phyloP scores from a whole-genome alignment of 345 rosid genomes.

The Eucalyptus curtisii region DNA sequence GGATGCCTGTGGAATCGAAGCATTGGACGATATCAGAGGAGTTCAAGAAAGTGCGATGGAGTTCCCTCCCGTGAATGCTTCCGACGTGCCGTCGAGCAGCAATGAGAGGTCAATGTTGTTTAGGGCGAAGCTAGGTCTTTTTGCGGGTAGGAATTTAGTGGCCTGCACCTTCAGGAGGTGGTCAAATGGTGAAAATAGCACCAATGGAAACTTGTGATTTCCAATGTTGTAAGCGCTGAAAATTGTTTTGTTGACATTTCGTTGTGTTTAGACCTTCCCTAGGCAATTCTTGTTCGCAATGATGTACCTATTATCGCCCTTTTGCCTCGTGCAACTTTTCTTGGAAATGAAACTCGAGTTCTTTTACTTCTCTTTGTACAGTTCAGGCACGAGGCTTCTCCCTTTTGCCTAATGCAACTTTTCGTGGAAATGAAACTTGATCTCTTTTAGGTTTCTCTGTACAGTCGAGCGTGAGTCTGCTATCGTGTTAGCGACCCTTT shows the following conservation, averaged over 20 bases:
- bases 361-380: neutral
- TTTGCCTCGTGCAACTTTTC: neutral
- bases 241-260: neutral
- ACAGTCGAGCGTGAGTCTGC: neutral
- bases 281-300: neutral
- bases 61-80: neutral
- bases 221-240: neutral
- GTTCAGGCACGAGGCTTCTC: neutral
- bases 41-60: constrained; percentile 31
- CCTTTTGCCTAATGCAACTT: neutral
- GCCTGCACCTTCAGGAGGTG: constrained; percentile 48
- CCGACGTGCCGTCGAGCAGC: constrained; percentile 18
- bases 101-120: constrained; percentile 39
- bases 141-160: constrained; percentile 39
- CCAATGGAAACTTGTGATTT: constrained; percentile 13
- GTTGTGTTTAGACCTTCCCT: neutral
- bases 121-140: constrained; percentile 43
- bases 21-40: constrained; percentile 19
- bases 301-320: neutral
- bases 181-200: constrained; percentile 22
- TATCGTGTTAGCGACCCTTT: neutral
- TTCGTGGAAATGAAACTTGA: neutral
- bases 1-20: constrained; percentile 39
- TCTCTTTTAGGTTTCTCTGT: neutral
- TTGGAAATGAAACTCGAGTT: neutral